Evolutionary conservation across 2,329 filamentous ascomycete genomes (phyloP), one percentile per base, ranked within the genome.

Genomic region (Aspergillus latus): DNA sequence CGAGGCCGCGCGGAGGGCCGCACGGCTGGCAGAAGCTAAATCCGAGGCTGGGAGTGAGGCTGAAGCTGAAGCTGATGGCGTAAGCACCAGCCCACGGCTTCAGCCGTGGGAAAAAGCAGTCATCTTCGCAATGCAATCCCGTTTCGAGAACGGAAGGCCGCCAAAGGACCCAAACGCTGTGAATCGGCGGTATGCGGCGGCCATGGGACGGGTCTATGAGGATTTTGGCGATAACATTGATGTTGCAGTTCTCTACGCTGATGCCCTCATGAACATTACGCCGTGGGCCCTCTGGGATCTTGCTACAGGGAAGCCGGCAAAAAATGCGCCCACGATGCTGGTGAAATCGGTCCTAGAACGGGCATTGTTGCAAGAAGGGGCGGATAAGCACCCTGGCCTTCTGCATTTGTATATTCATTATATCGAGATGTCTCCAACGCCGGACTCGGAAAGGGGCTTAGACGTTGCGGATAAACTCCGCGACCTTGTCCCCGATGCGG

Each of bases 351-450:
- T 87, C 0, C 76, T 90, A 1, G 86, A 89, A 30, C 72, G 69
- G 3, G 85, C 84, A 0, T 72, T 92, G 15, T 66, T 71, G 1
- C 75, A 78, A 2, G 69, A 78, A 1, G 78, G 76, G 15, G 82
- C 78, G 0, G 68, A 76, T 4, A 63, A 74, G 4, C 89, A 94
- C 64, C 86, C 89, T 0, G 89, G 88, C 0, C 70, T 92, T 0
- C 76, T 91, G 4, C 89, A 92, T 68, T 73, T 90, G 30, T 92
- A 92, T 69, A 88, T 91, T 39, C 88, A 91, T 64, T 80, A 90
- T 3, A 88, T 90, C 78, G 88, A 92, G 66, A 90, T 90, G 88
- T 90, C 88, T 0, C 74, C 77, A 0, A 80, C 76, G 0, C 88
- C 34, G 5, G 34, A 34, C 10, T 34, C 88, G 0, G 88, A 90